Base-by-base conservation (phyloP, 2,329 filamentous ascomycete genomes). In the Xylariaceae sp. region DNA sequence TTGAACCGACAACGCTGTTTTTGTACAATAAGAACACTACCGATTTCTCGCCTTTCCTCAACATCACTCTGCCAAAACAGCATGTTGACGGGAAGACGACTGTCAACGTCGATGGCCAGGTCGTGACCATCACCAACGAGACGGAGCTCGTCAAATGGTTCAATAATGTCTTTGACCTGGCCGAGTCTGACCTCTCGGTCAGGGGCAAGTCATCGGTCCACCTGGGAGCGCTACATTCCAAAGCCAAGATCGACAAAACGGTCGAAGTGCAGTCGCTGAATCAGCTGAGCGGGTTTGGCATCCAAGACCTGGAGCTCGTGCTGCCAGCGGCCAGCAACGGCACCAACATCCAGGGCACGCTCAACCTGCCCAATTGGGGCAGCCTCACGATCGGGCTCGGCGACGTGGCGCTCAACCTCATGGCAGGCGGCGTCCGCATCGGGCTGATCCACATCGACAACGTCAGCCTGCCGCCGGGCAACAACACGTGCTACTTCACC, bases 301-400 rank as follows among this genome's bases (percentile, higher is more conserved):
- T 63, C 26, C 32, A 50, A n/a, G 45, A 54, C 10, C 46, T 61
- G 14, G 40, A 56, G 2, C 51, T 70, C 5, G 36, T 64, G 10
- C 40, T 64, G 3, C 58, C 63, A 1, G 45, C 60, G 2, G 38
- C 45, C 16, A 46, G 50, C 0, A 55, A 64, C 12, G 63, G 62
- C 9, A 55, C 53, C 31, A 69, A 69, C 40, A 46, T 70, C 34
- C 54, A 52, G 17, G 67, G 65, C 2, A 50, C 52, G 2, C 49
- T 68, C 7, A 63, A 55, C 27, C 44, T 72, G 12, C 67, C 67
- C 2, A 71, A 71, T 41, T 50, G 53, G 21, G 64, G 65, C 3
- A 47, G 58, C 1, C 51, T 71, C 2, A 57, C 57, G 1, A 59
- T 70, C 5, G 61, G 58, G 1, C 51, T 67, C 3, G 67, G 67